Conservation (phyloP, 2,329 filamentous ascomycete genomes). For the Epichloe brachyelytri region DNA sequence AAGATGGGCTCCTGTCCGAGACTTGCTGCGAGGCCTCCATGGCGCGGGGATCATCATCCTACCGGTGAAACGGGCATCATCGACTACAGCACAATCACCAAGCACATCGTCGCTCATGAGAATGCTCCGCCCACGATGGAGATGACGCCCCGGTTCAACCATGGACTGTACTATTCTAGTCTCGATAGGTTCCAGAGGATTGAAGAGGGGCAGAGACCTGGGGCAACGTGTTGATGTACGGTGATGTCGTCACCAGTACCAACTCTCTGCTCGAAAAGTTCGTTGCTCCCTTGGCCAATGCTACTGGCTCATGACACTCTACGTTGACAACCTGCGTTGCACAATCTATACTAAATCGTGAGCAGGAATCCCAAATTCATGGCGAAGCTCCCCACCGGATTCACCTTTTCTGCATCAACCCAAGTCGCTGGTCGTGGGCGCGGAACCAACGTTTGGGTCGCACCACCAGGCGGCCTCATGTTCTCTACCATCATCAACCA, state of each 20-base stretch:
- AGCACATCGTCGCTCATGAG: slow-evolving; percentile 63
- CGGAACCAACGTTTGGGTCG: slow-evolving; percentile 89
- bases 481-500: slow-evolving; percentile 86
- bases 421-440: slow-evolving; percentile 82
- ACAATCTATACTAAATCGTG: not conserved
- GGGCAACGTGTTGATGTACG: slow-evolving; percentile 71
- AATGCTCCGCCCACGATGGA: slow-evolving; percentile 52
- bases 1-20: slow-evolving; percentile 44
- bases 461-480: slow-evolving; percentile 72
- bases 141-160: slow-evolving; percentile 77
- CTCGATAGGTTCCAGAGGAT: slow-evolving; percentile 50
- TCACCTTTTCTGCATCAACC: slow-evolving; percentile 74
- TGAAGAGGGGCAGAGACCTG: slow-evolving; percentile 49
- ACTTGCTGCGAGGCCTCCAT: slow-evolving; percentile 40
- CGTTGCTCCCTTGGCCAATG: slow-evolving; percentile 7
- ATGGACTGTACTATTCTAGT: slow-evolving; percentile 63
- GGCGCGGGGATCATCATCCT: slow-evolving; percentile 9
- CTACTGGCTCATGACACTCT: too few species aligned
- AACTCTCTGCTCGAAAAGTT: slow-evolving; percentile 87
- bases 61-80: slow-evolving; percentile 43
- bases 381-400: slow-evolving; percentile 65
- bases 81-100: slow-evolving; percentile 63
- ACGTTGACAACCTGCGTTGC: too few species aligned
- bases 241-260: slow-evolving; percentile 85
- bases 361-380: slow-evolving; percentile 64